phyloP scores from a whole-genome alignment of 1,284 basidiomycete species.

The Microbotryum intermedium region DNA sequence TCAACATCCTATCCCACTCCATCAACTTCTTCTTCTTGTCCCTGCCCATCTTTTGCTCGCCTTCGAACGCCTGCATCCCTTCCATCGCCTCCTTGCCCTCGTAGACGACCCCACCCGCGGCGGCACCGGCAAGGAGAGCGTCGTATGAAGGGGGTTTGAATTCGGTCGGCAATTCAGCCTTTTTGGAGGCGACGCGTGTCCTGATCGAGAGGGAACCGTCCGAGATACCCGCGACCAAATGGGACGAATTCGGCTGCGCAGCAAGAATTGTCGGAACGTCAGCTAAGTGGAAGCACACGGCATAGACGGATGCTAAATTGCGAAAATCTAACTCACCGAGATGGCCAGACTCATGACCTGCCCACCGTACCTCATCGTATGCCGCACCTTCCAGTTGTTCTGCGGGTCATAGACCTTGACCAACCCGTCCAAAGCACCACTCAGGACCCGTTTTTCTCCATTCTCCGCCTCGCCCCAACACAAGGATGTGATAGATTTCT shows the following conservation, averaged over 20 bases:
- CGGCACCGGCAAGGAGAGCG: slow-evolving; percentile 24
- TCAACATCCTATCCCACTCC: slow-evolving; percentile 83
- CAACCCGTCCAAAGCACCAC: slow-evolving; percentile 89
- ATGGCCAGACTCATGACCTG: slow-evolving; percentile 84
- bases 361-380: slow-evolving; percentile 97
- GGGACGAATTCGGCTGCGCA: slow-evolving; percentile 81
- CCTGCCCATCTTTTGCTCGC: slow-evolving; percentile 37
- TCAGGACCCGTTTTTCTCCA: slow-evolving; percentile 66
- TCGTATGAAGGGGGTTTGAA: slow-evolving; percentile 21
- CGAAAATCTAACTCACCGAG: slow-evolving; percentile 53
- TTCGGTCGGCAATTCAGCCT: slow-evolving; percentile 21
- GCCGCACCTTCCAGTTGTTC: slow-evolving; percentile 84
- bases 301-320: background rate
- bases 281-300: background rate
- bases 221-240: slow-evolving; percentile 90
- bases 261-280: background rate
- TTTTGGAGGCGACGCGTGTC: slow-evolving; percentile 23
- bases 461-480: slow-evolving; percentile 39
- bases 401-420: slow-evolving; percentile 94
- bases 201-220: slow-evolving; percentile 77
- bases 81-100: slow-evolving; percentile 25
- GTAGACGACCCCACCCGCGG: slow-evolving; percentile 22
- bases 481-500: slow-evolving; percentile 90
- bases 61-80: slow-evolving; percentile 26
- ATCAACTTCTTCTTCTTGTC: slow-evolving; percentile 63